phyloP scores from a whole-genome alignment of 2,329 filamentous ascomycete species.

The Xylaria sp. region DNA sequence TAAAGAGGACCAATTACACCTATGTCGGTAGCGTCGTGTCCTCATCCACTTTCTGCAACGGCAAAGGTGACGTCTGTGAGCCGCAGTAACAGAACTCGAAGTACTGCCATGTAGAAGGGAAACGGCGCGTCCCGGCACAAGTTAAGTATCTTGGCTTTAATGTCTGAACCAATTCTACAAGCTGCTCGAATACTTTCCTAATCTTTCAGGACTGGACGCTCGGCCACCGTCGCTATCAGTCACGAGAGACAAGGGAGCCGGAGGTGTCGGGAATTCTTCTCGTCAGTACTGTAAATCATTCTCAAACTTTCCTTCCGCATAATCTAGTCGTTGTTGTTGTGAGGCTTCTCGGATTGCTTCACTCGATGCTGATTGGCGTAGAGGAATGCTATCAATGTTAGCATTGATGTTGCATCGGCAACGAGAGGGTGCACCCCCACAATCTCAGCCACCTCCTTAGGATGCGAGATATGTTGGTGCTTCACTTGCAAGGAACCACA shows the following conservation, averaged over 20 bases:
- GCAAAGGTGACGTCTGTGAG: conserved; percentile 17
- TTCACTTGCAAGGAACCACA: conserved; percentile 1
- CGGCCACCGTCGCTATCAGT: neutral
- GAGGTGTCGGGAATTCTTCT: neutral
- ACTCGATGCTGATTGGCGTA: conserved; percentile 4
- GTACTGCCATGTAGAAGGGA: conserved; percentile 20
- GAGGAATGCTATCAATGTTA: neutral
- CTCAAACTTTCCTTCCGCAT: neutral
- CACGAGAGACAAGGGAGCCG: conserved; percentile 7
- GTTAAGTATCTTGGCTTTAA: neutral
- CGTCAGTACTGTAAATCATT: conserved; percentile 10
- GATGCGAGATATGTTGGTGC: neutral
- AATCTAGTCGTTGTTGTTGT: neutral
- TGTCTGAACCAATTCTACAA: neutral
- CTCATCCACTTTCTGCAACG: conserved; percentile 13
- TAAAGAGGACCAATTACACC: conserved; percentile 12
- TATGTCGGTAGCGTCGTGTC: conserved; percentile 11
- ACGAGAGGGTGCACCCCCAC: neutral
- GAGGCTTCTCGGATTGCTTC: conserved; percentile 5
- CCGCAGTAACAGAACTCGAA: conserved; percentile 20
- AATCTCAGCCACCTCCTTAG: neutral
- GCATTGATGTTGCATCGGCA: neutral
- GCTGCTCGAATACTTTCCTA: conserved; percentile 5
- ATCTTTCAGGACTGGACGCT: conserved; percentile 5
- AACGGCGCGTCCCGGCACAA: conserved; percentile 18